Evolutionary conservation across 306 rosid genomes (phyloP), one percentile per base, ranked within the genome.

Genomic region (barrel medic (Medicago truncatula)): DNA sequence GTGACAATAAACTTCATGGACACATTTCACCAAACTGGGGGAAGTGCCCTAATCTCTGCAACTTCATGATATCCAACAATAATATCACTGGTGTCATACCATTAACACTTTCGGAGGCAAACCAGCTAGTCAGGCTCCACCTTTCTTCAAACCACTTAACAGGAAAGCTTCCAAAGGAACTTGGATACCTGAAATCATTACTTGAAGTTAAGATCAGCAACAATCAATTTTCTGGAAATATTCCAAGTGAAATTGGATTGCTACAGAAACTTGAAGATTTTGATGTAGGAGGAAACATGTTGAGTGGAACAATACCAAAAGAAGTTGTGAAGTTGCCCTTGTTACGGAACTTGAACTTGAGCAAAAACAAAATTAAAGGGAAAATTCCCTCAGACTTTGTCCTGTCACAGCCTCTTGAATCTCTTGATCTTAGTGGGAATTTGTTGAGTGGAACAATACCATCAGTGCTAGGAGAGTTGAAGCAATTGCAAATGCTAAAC

Each of bases 391-490:
- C 50, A 1, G 60, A 57, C 40, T 62, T 81, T 63, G 7, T 59
- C 5, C 36, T 40, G 46, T 43, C 52, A 34, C 56, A 63, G 0
- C 11, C 53, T 70, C 85, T 88, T 10, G 18, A 73, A 66, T 15
- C 18, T 49, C 82, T 87, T 58, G 90, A 87, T 80, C 85, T 84
- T 5, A 82, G 88, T n/a, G 41, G 78, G 13, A 87, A 84, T 47
- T 25, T 36, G 7, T 70, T 84, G 63, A 73, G 2, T 20, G 73
- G 79, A 23, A 71, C 73, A 23, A 79, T 87, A 43, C 88, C 90
- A 44, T 3, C 68, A 58, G 17, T 56, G 1, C 76, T 84, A 57
- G 90, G 88, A 20, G 18, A 28, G 21, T 34, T 84, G 71, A 16
- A 4, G 36, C 40, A 16, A 15, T 67, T 87, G 47, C 70, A 74